Conservation (phyloP, 2,329 filamentous ascomycete genomes). For the Fusarium protoensiforme region DNA sequence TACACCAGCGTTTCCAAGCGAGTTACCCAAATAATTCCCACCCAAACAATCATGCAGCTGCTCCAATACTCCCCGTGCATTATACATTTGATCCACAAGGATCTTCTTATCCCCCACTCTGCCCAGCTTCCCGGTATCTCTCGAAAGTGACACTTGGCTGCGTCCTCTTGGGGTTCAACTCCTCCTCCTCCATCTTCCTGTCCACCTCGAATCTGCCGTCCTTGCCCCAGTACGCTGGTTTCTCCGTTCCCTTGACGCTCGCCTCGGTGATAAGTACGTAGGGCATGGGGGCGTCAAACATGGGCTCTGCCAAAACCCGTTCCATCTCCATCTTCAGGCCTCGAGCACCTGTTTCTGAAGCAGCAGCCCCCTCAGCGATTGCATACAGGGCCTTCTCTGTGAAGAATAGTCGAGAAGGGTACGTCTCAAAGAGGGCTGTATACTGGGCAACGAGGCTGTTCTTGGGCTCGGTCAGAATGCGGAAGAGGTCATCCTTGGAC, state of each 20-base stretch:
- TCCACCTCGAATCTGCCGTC: conserved; percentile 78
- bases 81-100: background rate
- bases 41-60: conserved; percentile 22
- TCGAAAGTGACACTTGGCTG: conserved; percentile 50
- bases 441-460: conserved; percentile 92
- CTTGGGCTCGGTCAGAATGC: conserved; percentile 91
- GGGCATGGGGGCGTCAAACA: conserved; percentile 83
- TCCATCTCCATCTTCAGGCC: conserved; percentile 86
- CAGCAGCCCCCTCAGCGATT: conserved; percentile 75
- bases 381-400: conserved; percentile 84
- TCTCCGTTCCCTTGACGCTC: conserved; percentile 72
- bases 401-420: conserved; percentile 84
- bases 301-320: conserved; percentile 79
- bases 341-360: conserved; percentile 78
- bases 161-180: conserved; percentile 45
- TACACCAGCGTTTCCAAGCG: conserved; percentile 18
- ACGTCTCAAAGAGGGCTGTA: conserved; percentile 83
- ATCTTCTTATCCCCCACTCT: conserved; percentile 57
- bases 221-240: conserved; percentile 72
- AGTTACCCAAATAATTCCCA: conserved; percentile 22
- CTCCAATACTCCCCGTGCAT: conserved; percentile 20
- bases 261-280: conserved; percentile 80
- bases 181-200: conserved; percentile 73
- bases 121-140: conserved; percentile 57
- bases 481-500: conserved; percentile 73